Percentiles rank a stretch among this genome's conserved stretches.
Evolutionary conservation across 2,329 filamentous ascomycete species (phyloP).

Genomic region (Exophiala phaeomuriformis): DNA sequence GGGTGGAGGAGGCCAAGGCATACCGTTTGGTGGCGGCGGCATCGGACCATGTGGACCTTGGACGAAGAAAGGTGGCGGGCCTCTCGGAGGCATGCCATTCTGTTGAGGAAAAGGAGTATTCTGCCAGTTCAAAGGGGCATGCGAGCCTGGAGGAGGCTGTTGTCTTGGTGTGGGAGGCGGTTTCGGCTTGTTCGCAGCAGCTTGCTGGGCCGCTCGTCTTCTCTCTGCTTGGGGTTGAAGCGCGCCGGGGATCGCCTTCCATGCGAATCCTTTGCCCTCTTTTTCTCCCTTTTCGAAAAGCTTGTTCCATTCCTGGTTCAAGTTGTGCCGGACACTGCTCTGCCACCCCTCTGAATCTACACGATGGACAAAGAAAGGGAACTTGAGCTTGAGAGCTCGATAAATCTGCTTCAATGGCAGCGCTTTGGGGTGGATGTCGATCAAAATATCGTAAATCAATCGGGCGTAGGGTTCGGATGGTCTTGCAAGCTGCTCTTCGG

Average conservation of each 20-base stretch:
- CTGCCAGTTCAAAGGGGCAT: constrained; percentile 21
- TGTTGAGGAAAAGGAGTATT: constrained; percentile 22
- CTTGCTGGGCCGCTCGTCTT: constrained; percentile 22
- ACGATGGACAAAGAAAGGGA: constrained; percentile 55
- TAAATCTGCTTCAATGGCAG: constrained; percentile 62
- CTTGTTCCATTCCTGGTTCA: constrained; percentile 48
- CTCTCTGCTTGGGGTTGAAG: constrained; percentile 23
- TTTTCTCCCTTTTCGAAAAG: constrained; percentile 55
- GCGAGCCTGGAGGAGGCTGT: constrained; percentile 17
- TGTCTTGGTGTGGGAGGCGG: constrained; percentile 18
- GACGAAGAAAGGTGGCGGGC: constrained; percentile 18
- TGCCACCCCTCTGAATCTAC: constrained; percentile 60
- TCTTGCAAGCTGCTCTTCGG: constrained; percentile 56
- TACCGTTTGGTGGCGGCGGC: constrained; percentile 23
- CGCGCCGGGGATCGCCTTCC: constrained; percentile 51
- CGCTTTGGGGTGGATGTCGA: constrained; percentile 43
- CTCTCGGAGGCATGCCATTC: constrained; percentile 20
- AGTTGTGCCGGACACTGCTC: constrained; percentile 59
- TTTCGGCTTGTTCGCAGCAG: constrained; percentile 21
- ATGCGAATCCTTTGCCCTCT: constrained; percentile 57
- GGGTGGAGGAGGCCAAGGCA: constrained; percentile 18
- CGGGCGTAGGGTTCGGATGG: constrained; percentile 57
- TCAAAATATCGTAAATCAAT: constrained; percentile 56
- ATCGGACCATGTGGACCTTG: constrained; percentile 20
- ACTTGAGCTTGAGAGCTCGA: constrained; percentile 55